A percentile compares a stretch with the other conserved stretches of the same genome.
Conservation (phyloP, 1,284 basidiomycete genomes). For the Neonothopanus nambi region DNA sequence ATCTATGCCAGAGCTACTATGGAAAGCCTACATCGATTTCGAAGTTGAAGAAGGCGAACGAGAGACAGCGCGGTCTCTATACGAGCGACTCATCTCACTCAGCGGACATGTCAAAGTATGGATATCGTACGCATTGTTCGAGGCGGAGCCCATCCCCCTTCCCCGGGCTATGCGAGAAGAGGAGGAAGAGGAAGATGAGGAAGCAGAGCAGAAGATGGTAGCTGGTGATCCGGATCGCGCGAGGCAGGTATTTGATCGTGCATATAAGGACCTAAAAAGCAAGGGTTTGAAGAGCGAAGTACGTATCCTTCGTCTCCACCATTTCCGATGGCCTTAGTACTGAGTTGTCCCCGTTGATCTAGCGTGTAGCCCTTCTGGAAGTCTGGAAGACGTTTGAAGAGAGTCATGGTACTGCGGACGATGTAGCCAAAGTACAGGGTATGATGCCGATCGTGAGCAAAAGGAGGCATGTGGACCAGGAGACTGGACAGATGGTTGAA, state of each 20-base stretch:
- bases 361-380: conserved; percentile 88
- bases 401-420: conserved; percentile 68
- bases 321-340: no score
- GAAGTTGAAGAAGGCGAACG: conserved; percentile 95
- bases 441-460: conserved; percentile 93
- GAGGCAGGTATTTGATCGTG: conserved; percentile 80
- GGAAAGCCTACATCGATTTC: conserved; percentile 98
- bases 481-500: conserved; percentile 84
- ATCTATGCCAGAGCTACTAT: conserved; percentile 98
- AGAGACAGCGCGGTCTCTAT: conserved; percentile 81
- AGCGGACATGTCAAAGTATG: conserved; percentile 96
- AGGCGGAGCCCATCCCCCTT: conserved; percentile 67
- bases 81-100: conserved; percentile 84
- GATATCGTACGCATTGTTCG: conserved; percentile 80
- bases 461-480: conserved; percentile 79
- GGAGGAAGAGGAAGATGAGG: conserved; percentile 69
- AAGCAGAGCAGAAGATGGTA: conserved; percentile 61
- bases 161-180: conserved; percentile 71
- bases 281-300: conserved; percentile 89
- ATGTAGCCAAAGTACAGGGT: conserved; percentile 76
- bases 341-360: conserved; percentile 6
- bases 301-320: conserved; percentile 28
- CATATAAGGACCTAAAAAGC: conserved; percentile 82
- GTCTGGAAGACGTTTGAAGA: conserved; percentile 94
- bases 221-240: conserved; percentile 72